Conservation (phyloP, 441 rosid genomes). For the Melastoma candidum region DNA sequence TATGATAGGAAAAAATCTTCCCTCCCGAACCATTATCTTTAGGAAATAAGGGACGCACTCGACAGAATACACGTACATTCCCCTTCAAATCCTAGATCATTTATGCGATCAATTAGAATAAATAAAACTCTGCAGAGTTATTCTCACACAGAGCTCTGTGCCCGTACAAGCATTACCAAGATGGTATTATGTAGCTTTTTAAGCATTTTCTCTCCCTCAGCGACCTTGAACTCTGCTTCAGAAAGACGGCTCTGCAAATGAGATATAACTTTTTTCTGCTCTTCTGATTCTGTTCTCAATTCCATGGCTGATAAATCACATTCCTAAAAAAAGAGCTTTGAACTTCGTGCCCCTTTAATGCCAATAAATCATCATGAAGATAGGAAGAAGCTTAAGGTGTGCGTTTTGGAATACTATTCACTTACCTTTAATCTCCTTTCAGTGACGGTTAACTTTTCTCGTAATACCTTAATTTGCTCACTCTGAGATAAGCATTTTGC, state of each 20-base stretch:
- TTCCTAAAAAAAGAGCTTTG: constrained; percentile 10
- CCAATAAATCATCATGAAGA: background rate
- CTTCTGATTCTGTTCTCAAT: constrained; percentile 16
- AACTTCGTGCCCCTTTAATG: background rate
- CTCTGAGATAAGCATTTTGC: constrained; percentile 35
- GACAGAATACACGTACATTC: constrained; percentile 20
- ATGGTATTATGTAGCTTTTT: constrained; percentile 23
- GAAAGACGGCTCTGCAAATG: constrained; percentile 14
- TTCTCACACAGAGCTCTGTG: background rate
- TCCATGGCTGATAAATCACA: constrained; percentile 18
- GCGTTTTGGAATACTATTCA: no score
- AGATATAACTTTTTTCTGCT: constrained; percentile 13
- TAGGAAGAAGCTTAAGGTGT: no score
- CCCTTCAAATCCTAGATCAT: constrained; percentile 17
- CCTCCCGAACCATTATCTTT: constrained; percentile 11
- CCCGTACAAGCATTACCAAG: constrained; percentile 11
- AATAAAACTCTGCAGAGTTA: background rate
- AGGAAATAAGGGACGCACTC: constrained; percentile 21
- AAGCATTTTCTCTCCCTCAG: constrained; percentile 20
- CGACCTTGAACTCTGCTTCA: constrained; percentile 19
- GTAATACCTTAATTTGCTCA: constrained; percentile 38
- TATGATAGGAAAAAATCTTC: constrained; percentile 16
- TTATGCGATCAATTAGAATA: no score
- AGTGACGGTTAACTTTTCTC: constrained; percentile 36
- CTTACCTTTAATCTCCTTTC: constrained; percentile 48